phyloP scores from a whole-genome alignment of 495 filamentous ascomycete genomes.

The Bacidia gigantensis region DNA sequence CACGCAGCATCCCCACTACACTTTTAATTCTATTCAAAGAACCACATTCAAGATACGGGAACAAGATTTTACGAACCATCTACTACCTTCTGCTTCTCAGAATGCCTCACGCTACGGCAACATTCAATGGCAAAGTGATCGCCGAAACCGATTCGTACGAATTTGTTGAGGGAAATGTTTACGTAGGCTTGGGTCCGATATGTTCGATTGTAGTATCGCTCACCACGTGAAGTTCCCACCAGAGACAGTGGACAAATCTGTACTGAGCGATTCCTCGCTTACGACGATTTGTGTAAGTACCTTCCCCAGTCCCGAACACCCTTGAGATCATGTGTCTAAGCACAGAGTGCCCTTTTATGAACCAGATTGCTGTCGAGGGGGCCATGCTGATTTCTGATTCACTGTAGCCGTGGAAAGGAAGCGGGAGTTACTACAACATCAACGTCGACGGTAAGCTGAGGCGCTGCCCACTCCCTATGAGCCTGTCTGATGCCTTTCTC shows the following conservation, averaged over 20 bases:
- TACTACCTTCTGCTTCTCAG: too few species aligned
- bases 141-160: slow-evolving; percentile 49
- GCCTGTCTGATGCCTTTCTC: not conserved
- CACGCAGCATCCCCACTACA: too few species aligned
- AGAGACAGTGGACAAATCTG: slow-evolving; percentile 33
- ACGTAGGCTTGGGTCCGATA: slow-evolving; percentile 31
- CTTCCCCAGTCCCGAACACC: too few species aligned
- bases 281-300: slow-evolving; percentile 46
- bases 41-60: too few species aligned
- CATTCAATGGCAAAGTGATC: slow-evolving; percentile 41
- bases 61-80: too few species aligned
- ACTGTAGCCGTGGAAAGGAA: slow-evolving; percentile 65
- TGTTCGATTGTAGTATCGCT: not conserved
- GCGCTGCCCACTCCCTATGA: not conserved
- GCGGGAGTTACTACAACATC: slow-evolving; percentile 52
- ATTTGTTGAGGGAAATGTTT: slow-evolving; percentile 59
- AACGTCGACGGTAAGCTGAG: slow-evolving; percentile 36
- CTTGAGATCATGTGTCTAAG: too few species aligned
- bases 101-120: slow-evolving; percentile 43
- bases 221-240: slow-evolving; percentile 5
- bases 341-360: too few species aligned
- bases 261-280: slow-evolving; percentile 35
- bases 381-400: too few species aligned
- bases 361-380: too few species aligned
- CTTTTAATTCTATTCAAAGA: too few species aligned